A percentile compares a stretch with the other conserved stretches of the same genome.
Evolutionary conservation across 2,329 filamentous ascomycete genomes (phyloP).

Genomic region (Ophiostoma fasciatum): DNA sequence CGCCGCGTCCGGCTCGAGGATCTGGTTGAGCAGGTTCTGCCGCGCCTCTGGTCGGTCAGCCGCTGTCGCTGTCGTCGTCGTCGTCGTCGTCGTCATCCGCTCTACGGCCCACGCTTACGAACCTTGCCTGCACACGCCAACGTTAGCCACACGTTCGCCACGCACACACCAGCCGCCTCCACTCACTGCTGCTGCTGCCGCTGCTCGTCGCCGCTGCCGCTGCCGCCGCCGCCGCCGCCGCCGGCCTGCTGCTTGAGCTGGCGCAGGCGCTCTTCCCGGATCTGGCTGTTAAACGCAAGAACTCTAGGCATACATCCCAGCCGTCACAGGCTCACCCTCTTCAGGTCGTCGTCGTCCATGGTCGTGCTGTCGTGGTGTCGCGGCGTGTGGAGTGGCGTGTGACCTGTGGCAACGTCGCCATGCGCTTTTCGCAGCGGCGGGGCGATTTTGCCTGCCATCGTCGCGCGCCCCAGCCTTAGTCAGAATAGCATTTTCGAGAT

Average conservation of each 20-base stretch:
- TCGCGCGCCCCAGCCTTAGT: too few species aligned
- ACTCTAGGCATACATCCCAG: background rate
- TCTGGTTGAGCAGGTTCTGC: slow-evolving; percentile 68
- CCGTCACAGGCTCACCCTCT: too few species aligned
- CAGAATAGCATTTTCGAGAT: too few species aligned
- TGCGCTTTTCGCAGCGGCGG: too few species aligned
- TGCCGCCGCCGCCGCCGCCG: slow-evolving; percentile 29
- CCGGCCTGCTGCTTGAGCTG: slow-evolving; percentile 69
- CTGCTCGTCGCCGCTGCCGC: slow-evolving; percentile 41
- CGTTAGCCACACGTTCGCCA: too few species aligned
- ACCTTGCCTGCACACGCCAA: slow-evolving; percentile 3
- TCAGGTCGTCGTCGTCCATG: slow-evolving; percentile 26
- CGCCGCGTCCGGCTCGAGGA: slow-evolving; percentile 84
- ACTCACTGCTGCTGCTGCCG: slow-evolving; percentile 25
- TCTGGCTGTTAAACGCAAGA: slow-evolving; percentile 33
- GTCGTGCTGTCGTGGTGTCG: slow-evolving; percentile 4
- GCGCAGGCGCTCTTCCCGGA: slow-evolving; percentile 79
- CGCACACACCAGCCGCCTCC: too few species aligned
- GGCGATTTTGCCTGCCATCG: too few species aligned
- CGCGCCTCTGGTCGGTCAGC: slow-evolving; percentile 41
- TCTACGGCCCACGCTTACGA: too few species aligned
- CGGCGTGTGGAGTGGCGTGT: background rate
- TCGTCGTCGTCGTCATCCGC: too few species aligned
- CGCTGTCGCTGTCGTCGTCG: too few species aligned
- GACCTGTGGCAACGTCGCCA: background rate